Conservation (phyloP, 2,329 filamentous ascomycete species). For the Pseudocercospora fuligena region DNA sequence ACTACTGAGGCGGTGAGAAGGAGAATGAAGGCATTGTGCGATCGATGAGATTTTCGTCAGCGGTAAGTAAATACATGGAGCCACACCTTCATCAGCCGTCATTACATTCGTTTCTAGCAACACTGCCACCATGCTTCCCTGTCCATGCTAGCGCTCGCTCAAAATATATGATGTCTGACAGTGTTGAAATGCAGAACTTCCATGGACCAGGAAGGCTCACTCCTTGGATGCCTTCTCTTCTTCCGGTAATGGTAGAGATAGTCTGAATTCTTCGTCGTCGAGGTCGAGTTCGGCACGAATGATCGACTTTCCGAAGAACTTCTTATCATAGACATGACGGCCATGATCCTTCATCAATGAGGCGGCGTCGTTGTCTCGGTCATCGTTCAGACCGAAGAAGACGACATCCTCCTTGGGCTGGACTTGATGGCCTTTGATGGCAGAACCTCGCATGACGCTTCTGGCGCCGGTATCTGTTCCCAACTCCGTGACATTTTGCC, state of each 20-base stretch:
- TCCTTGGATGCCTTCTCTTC: slow-evolving; percentile 1
- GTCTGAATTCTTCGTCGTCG: slow-evolving; percentile 45
- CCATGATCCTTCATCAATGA: slow-evolving; percentile 43
- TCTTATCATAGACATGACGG: slow-evolving; percentile 47
- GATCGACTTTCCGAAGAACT: slow-evolving; percentile 50
- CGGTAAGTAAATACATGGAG: background rate
- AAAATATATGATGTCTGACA: background rate
- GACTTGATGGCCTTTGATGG: slow-evolving; percentile 31
- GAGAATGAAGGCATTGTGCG: no score
- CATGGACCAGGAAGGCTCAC: background rate
- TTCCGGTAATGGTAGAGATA: slow-evolving; percentile 15
- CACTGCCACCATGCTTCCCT: no score
- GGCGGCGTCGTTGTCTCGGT: slow-evolving; percentile 43
- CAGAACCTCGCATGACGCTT: slow-evolving; percentile 32
- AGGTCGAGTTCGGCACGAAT: slow-evolving; percentile 49
- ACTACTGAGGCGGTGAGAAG: background rate
- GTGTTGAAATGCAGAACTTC: background rate
- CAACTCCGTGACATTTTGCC: slow-evolving; percentile 47
- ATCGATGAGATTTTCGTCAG: no score
- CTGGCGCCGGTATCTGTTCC: slow-evolving; percentile 46
- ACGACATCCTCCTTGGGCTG: slow-evolving; percentile 36
- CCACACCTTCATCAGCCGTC: background rate
- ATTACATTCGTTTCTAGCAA: no score
- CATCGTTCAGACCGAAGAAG: slow-evolving; percentile 45
- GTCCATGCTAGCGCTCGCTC: background rate